Conservation (phyloP, 2,329 filamentous ascomycete species). For the Remersonia thermophila region DNA sequence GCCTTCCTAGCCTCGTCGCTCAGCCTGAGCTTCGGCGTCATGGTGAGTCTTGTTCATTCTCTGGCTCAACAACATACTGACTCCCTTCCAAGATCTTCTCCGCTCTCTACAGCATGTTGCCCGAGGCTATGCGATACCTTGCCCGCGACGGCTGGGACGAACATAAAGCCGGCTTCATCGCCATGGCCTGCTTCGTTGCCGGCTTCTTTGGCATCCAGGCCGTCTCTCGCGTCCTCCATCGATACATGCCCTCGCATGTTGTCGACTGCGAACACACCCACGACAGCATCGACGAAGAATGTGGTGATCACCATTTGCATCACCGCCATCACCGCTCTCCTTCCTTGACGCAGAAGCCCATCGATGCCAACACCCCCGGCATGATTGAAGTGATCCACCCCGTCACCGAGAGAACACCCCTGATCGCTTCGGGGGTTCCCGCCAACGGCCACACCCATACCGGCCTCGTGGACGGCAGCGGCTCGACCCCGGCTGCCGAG, state of each 20-base stretch:
- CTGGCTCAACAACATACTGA: conserved; percentile 5
- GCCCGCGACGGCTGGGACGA: conserved; percentile 54
- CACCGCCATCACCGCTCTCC: conserved; percentile 5
- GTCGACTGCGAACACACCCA: conserved; percentile 71
- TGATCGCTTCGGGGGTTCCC: conserved; percentile 25
- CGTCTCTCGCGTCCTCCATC: conserved; percentile 60
- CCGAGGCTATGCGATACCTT: conserved; percentile 70
- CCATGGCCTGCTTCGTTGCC: conserved; percentile 56
- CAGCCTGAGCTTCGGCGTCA: conserved; percentile 88
- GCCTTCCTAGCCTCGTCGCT: conserved; percentile 76
- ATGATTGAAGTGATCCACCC: conserved; percentile 12
- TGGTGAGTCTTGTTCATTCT: conserved; percentile 48
- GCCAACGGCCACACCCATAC: conserved; percentile 17
- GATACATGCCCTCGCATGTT: conserved; percentile 63
- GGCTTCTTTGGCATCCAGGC: conserved; percentile 68
- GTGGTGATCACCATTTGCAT: conserved; percentile 18
- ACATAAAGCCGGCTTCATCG: conserved; percentile 52
- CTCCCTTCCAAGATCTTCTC: conserved; percentile 60
- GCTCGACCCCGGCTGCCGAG: conserved; percentile 22
- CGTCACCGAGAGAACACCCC: conserved; percentile 35
- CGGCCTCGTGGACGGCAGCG: conserved; percentile 18
- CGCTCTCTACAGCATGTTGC: conserved; percentile 84
- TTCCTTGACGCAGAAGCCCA: conserved; percentile 9
- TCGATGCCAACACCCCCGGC: conserved; percentile 3
- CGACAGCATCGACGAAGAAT: conserved; percentile 35